phyloP scores from a whole-genome alignment of 176 grass and related monocot genomes.

The Cymbopogon citratus region DNA sequence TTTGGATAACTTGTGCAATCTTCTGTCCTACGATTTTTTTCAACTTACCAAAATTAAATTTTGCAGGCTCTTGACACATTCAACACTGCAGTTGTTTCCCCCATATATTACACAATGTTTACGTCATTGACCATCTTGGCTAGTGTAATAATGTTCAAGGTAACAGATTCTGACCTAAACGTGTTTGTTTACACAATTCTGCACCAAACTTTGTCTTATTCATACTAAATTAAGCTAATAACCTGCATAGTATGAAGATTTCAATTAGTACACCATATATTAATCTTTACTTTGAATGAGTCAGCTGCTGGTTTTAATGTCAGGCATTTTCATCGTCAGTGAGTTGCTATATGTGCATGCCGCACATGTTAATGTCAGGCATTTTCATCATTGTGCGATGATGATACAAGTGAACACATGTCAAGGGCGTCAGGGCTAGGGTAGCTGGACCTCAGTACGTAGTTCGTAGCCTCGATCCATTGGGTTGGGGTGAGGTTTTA shows the following conservation, averaged over 20 bases:
- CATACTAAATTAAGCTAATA: background rate
- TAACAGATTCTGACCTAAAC: conserved; percentile 19
- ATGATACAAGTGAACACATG: background rate
- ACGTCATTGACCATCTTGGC: conserved; percentile 80
- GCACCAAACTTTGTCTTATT: conserved; percentile 1
- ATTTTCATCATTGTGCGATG: background rate
- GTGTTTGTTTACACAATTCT: conserved; percentile 12
- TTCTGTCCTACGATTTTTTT: background rate
- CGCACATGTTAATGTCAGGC: background rate
- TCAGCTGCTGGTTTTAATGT: background rate
- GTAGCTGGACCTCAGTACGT: no score
- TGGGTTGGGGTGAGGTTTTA: no score
- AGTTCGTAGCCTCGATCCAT: no score
- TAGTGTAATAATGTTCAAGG: conserved; percentile 90
- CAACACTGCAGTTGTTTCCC: conserved; percentile 75
- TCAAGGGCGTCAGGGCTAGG: no score
- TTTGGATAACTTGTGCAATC: background rate
- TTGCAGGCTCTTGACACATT: conserved; percentile 77
- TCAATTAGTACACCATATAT: background rate
- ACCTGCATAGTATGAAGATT: conserved; percentile 8
- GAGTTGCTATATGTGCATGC: no score
- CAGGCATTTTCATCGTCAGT: background rate
- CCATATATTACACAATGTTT: conserved; percentile 86
- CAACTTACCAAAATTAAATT: conserved; percentile 17
- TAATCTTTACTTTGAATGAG: conserved; percentile 11